phyloP scores from a whole-genome alignment of 345 rosid species.

The Gossypium longicalyx region DNA sequence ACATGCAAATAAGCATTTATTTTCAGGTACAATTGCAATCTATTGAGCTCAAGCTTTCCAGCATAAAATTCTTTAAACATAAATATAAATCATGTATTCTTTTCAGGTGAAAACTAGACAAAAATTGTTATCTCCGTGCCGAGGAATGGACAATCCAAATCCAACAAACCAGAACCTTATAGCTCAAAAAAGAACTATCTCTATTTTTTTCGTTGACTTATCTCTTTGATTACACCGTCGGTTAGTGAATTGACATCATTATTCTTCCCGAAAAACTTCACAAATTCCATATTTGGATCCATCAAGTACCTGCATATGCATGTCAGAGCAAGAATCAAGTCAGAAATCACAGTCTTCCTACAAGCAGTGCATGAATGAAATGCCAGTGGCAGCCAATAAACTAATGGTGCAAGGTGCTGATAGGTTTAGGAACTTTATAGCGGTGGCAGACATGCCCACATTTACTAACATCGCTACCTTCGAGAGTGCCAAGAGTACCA shows the following conservation, averaged over 20 bases:
- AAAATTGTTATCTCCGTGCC: not conserved
- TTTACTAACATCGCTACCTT: not conserved
- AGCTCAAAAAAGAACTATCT: not conserved
- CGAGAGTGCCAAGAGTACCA: not conserved
- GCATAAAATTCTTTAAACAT: not conserved
- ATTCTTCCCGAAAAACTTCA: conserved; percentile 91
- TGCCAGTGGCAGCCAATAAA: not conserved
- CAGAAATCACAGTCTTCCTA: not conserved
- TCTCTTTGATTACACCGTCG: conserved; percentile 73
- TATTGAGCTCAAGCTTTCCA: not conserved
- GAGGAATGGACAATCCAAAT: not conserved
- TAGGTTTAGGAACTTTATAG: not conserved
- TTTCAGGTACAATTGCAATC: not conserved
- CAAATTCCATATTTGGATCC: conserved; percentile 83
- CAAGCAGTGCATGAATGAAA: not conserved
- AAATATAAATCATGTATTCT: not conserved
- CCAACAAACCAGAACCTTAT: not conserved
- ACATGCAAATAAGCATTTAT: not conserved
- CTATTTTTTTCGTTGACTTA: conserved; percentile 47
- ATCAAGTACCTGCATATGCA: conserved; percentile 70
- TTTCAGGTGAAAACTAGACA: not conserved
- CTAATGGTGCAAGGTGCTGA: not conserved
- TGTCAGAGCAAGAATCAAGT: not conserved
- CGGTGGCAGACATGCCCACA: not conserved
- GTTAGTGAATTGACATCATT: conserved; percentile 68